Evolutionary conservation across 2,329 filamentous ascomycete genomes (phyloP).

Genomic region (Cadophora sp.): DNA sequence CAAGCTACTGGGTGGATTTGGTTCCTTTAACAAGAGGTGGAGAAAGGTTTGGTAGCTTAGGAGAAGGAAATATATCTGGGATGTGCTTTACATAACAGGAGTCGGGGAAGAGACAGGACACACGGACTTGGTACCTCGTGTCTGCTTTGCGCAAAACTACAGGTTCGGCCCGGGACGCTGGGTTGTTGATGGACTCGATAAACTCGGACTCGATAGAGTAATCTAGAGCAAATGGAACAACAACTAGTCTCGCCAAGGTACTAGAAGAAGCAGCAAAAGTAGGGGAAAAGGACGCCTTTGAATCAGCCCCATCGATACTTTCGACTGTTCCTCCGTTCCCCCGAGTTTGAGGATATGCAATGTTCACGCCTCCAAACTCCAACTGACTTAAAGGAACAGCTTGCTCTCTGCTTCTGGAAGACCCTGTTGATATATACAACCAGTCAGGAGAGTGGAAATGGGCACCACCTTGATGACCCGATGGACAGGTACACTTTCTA

Average conservation of each 20-base stretch:
- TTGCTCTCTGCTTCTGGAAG: not conserved
- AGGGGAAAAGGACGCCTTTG: not conserved
- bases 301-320: not conserved
- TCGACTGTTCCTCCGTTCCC: not conserved
- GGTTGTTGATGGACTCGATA: not conserved
- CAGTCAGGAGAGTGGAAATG: constrained; percentile 14
- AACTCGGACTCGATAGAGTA: not conserved
- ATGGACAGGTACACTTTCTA: not conserved
- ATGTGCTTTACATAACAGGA: not conserved
- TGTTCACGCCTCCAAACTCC: not conserved
- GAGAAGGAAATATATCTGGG: constrained; percentile 9
- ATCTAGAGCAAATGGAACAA: not conserved
- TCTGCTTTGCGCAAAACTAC: constrained; percentile 8
- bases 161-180: constrained; percentile 8
- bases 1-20: not conserved
- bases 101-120: constrained; percentile 2
- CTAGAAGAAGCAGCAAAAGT: no score
- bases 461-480: constrained; percentile 19
- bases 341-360: constrained; percentile 23
- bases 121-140: constrained; percentile 14
- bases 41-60: not conserved
- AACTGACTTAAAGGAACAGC: not conserved
- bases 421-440: not conserved
- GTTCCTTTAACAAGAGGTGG: not conserved
- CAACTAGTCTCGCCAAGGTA: not conserved